phyloP scores from a whole-genome alignment of 805 yeast genomes.

The Peterozyma toletana region DNA sequence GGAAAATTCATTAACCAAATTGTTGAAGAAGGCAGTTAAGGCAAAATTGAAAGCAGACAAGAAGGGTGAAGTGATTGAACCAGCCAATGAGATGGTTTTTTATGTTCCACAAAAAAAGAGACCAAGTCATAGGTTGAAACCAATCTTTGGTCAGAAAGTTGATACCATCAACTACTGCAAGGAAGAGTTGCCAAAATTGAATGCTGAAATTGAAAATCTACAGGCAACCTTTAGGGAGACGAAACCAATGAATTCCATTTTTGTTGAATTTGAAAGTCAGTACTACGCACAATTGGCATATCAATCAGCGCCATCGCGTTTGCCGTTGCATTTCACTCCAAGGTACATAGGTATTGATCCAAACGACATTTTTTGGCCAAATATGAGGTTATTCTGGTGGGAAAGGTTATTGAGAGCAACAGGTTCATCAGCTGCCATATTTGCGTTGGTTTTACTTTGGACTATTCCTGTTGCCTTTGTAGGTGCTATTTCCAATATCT shows the following conservation, averaged over 20 bases:
- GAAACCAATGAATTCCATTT: slow-evolving; percentile 70
- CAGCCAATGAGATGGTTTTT: slow-evolving; percentile 38
- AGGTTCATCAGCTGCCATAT: slow-evolving; percentile 45
- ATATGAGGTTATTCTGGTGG: slow-evolving; percentile 77
- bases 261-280: slow-evolving; percentile 74
- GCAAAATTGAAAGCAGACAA: slow-evolving; percentile 57
- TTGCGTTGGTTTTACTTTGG: slow-evolving; percentile 59
- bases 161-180: slow-evolving; percentile 55
- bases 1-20: slow-evolving; percentile 57
- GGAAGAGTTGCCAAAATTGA: slow-evolving; percentile 48
- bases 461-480: slow-evolving; percentile 75
- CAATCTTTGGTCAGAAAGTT: slow-evolving; percentile 47
- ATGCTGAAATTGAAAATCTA: slow-evolving; percentile 46
- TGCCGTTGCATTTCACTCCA: slow-evolving; percentile 57
- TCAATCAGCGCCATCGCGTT: slow-evolving; percentile 58
- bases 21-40: slow-evolving; percentile 59
- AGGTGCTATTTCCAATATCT: slow-evolving; percentile 65
- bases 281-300: slow-evolving; percentile 68
- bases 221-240: slow-evolving; percentile 41
- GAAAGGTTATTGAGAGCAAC: slow-evolving; percentile 52
- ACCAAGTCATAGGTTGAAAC: slow-evolving; percentile 43
- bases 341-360: slow-evolving; percentile 59
- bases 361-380: slow-evolving; percentile 58
- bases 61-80: slow-evolving; percentile 43
- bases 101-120: slow-evolving; percentile 63